Evolutionary conservation across 352 stramenopile species (phyloP).

Genomic region (Globisporangium uncinulatum): DNA sequence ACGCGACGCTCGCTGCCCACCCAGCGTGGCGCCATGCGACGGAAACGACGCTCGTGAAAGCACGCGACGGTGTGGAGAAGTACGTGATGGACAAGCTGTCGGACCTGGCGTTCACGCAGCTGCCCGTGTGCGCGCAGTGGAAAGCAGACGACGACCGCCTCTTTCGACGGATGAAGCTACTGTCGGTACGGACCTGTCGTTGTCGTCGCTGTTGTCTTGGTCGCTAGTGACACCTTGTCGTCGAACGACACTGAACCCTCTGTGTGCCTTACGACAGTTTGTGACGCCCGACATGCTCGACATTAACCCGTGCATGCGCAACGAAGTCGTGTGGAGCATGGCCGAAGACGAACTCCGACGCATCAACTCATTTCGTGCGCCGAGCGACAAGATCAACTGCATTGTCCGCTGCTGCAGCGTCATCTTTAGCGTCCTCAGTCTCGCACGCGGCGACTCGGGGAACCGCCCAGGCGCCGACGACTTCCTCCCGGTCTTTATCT

Average conservation of each 20-base stretch:
- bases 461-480: slow-evolving; percentile 81
- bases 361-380: slow-evolving; percentile 84
- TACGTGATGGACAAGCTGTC: slow-evolving; percentile 90
- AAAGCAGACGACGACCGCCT: slow-evolving; percentile 71
- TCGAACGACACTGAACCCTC: neutral
- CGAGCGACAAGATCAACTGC: slow-evolving; percentile 89
- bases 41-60: slow-evolving; percentile 53
- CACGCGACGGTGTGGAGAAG: slow-evolving; percentile 86
- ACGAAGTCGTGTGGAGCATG: slow-evolving; percentile 88
- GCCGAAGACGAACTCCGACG: slow-evolving; percentile 84
- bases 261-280: slow-evolving; percentile 26
- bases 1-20: slow-evolving; percentile 49
- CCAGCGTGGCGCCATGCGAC: slow-evolving; percentile 59
- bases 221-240: neutral
- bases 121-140: slow-evolving; percentile 59
- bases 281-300: slow-evolving; percentile 87
- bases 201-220: neutral
- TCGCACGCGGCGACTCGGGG: slow-evolving; percentile 59
- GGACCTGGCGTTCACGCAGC: slow-evolving; percentile 69
- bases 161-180: slow-evolving; percentile 67
- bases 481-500: slow-evolving; percentile 92
- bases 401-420: slow-evolving; percentile 85
- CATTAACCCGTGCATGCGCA: slow-evolving; percentile 87
- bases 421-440: slow-evolving; percentile 87
- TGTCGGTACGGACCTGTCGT: slow-evolving; percentile 37